Evolutionary conservation across 176 grass and related monocot species (phyloP).

Genomic region (Triticum timopheevii): DNA sequence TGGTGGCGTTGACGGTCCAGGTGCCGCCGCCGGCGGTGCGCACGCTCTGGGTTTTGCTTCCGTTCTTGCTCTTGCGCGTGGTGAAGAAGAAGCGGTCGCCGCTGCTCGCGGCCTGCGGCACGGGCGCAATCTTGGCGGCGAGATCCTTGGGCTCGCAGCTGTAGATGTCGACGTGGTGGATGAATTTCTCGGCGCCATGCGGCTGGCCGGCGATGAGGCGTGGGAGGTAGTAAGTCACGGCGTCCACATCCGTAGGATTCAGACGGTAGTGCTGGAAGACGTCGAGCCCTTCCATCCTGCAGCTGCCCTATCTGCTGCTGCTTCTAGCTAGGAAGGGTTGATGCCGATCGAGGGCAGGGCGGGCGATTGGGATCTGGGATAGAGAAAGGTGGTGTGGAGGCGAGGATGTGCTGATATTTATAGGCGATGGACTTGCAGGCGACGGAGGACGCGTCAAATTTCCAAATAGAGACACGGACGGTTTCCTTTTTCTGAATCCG

Average conservation of each 20-base stretch:
- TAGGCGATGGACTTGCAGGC: too few relatives aligned
- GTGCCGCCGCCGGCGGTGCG: background rate
- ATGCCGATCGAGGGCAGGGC: background rate
- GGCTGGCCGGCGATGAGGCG: background rate
- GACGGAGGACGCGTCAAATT: too few relatives aligned
- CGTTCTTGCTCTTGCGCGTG: background rate
- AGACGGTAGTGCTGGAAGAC: background rate
- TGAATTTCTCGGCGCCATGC: background rate
- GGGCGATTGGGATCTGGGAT: background rate
- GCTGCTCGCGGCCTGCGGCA: background rate
- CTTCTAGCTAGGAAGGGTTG: background rate
- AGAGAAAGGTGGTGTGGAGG: background rate
- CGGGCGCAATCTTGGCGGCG: background rate
- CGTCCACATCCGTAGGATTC: background rate
- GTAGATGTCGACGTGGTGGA: background rate
- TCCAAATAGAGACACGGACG: too few relatives aligned
- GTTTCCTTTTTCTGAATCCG: too few relatives aligned
- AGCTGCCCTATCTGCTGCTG: too few relatives aligned
- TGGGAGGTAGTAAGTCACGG: background rate
- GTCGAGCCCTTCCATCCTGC: background rate
- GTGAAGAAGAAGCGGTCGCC: slow-evolving; percentile 25
- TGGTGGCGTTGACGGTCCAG: background rate
- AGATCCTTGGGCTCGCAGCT: background rate
- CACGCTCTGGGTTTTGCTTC: background rate
- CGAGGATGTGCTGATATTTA: too few relatives aligned